A percentile compares a stretch with the other conserved stretches of the same genome.
These are phyloP conservation scores for Pseudocercospora fuligena DNA, from an alignment of 2,329 filamentous ascomycete species.

Conservation along the genomic window DNA sequence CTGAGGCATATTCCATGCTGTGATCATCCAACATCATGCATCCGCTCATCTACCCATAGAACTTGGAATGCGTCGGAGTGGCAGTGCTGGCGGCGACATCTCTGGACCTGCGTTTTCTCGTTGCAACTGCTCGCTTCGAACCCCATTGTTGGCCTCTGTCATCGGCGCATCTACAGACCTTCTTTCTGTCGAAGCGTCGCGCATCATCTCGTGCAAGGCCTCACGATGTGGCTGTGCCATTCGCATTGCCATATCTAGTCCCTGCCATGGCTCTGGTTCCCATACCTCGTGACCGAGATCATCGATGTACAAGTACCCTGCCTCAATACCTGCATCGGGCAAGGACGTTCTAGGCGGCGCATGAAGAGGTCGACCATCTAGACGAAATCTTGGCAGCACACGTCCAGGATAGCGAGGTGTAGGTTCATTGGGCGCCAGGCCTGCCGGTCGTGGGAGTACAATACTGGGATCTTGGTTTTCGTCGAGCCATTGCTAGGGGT, in stretches of 20 bases:
- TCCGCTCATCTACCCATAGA: not conserved
- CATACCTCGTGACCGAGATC: not conserved
- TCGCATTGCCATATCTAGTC: not conserved
- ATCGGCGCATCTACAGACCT: not conserved
- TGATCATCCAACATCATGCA: not conserved
- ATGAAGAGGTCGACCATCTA: not conserved
- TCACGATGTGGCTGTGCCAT: not conserved
- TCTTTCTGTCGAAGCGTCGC: not conserved
- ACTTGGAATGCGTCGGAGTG: not conserved
- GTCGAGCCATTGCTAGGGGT: not conserved
- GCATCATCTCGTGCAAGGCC: not conserved
- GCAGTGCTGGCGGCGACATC: not conserved
- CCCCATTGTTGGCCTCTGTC: not conserved
- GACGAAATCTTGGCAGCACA: constrained; percentile 4
- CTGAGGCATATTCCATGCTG: not conserved
- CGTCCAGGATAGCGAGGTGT: not conserved
- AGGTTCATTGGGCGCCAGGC: not conserved
- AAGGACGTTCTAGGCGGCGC: not conserved
- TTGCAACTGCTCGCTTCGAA: not conserved
- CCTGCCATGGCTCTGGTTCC: not conserved
- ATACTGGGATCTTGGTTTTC: not conserved
- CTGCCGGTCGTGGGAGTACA: not conserved
- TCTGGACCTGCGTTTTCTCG: not conserved
- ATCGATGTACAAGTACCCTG: not conserved
- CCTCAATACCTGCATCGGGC: not conserved